These are phyloP conservation scores for Clitoria ternatea DNA, from an alignment of 306 rosid genomes.

Conservation along the genomic window DNA sequence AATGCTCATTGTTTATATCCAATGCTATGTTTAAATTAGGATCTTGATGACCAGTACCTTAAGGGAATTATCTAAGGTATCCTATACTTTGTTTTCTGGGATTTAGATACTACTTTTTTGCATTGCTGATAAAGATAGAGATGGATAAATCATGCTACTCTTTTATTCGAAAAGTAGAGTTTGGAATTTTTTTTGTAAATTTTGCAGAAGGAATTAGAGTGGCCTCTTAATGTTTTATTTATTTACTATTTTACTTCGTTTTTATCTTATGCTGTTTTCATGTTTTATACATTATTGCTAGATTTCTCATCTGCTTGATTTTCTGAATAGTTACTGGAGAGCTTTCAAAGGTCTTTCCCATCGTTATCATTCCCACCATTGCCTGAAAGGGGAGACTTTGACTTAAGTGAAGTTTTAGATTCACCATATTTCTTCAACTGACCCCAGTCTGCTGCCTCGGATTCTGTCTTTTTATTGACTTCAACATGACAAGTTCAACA, in stretches of 20 bases:
- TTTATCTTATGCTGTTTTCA: not conserved
- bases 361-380: constrained; percentile 59
- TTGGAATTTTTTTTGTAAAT: not conserved
- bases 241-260: not conserved
- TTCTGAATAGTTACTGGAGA: constrained; percentile 58
- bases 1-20: constrained; percentile 15
- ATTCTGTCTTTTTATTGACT: constrained; percentile 19
- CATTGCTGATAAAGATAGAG: not conserved
- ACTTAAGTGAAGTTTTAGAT: constrained; percentile 62
- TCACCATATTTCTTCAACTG: constrained; percentile 95
- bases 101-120: not conserved
- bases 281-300: constrained; percentile 6
- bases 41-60: too few relatives aligned
- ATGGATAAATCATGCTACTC: not conserved
- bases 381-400: constrained; percentile 86
- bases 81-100: not conserved
- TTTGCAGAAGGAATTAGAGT: not conserved
- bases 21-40: constrained; percentile 7
- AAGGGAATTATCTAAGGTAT: too few relatives aligned
- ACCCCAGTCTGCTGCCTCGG: constrained; percentile 22
- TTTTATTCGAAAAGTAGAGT: not conserved
- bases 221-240: not conserved
- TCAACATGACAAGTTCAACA: constrained; percentile 13
- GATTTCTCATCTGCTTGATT: constrained; percentile 19
- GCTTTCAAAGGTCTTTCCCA: constrained; percentile 77